phyloP scores from a whole-genome alignment of 1,139 yeast species.

The Protomyces lactucae-debilis region DNA sequence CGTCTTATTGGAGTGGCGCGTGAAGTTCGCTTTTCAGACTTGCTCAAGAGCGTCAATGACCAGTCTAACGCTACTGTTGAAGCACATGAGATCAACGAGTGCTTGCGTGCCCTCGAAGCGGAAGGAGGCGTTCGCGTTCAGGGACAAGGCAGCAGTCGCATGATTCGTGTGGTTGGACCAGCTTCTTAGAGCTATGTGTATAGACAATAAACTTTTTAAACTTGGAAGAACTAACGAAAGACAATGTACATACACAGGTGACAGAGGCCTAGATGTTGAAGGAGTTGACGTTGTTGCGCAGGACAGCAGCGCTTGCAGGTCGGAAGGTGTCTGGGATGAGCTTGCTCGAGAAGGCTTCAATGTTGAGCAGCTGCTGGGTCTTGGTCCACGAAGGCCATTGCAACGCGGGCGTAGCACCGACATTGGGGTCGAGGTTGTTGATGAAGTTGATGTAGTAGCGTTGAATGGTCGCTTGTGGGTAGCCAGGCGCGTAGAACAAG shows the following conservation, averaged over 20 bases:
- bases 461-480: neutral
- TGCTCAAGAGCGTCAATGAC: slow-evolving; percentile 62
- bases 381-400: neutral
- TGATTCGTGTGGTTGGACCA: slow-evolving; percentile 40
- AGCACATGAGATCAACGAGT: slow-evolving; percentile 62
- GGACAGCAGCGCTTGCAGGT: neutral
- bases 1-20: slow-evolving; percentile 40
- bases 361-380: neutral
- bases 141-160: slow-evolving; percentile 70
- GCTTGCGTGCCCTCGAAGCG: slow-evolving; percentile 61
- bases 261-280: neutral
- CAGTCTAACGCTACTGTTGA: slow-evolving; percentile 66
- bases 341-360: neutral
- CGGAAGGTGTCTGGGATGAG: neutral
- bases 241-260: too few relatives aligned
- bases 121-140: slow-evolving; percentile 69
- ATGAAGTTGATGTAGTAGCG: neutral
- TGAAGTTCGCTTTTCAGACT: slow-evolving; percentile 57
- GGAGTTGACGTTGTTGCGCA: neutral
- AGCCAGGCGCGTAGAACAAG: neutral
- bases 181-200: neutral
- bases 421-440: neutral
- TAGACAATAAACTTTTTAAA: neutral
- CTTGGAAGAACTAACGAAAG: too few relatives aligned
- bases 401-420: neutral